Conservation (phyloP, 192 early-diverging fungal genomes). For the Coemansia sp. region DNA sequence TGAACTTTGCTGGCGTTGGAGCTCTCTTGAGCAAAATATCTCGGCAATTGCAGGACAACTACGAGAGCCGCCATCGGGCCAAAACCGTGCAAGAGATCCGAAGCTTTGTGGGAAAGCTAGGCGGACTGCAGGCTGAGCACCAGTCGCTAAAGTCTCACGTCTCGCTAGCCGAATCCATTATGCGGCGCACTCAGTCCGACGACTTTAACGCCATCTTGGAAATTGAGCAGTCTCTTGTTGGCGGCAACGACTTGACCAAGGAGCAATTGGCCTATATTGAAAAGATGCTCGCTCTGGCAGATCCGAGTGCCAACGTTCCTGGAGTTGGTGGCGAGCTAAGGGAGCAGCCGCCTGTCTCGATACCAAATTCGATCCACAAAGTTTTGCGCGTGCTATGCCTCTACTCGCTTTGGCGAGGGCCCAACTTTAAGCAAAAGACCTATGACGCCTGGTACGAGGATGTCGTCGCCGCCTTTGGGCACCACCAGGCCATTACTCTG, state of each 20-base stretch:
- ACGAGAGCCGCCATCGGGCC: slow-evolving; percentile 88
- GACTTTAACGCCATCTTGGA: slow-evolving; percentile 86
- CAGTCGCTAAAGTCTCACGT: slow-evolving; percentile 68
- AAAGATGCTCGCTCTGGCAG: slow-evolving; percentile 85
- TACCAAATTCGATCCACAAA: slow-evolving; percentile 53
- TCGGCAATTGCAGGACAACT: slow-evolving; percentile 80
- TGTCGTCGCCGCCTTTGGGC: slow-evolving; percentile 90
- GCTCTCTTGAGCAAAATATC: slow-evolving; percentile 82
- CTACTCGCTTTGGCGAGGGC: slow-evolving; percentile 80
- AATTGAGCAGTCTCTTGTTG: slow-evolving; percentile 74
- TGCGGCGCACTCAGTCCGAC: slow-evolving; percentile 73
- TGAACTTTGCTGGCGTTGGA: slow-evolving; percentile 92
- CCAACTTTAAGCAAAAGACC: slow-evolving; percentile 75
- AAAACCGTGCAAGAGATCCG: slow-evolving; percentile 92
- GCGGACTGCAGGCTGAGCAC: slow-evolving; percentile 82
- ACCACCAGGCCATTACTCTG: slow-evolving; percentile 85
- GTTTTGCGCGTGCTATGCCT: slow-evolving; percentile 84
- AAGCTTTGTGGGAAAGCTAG: slow-evolving; percentile 88
- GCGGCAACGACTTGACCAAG: slow-evolving; percentile 22
- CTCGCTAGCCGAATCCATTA: slow-evolving; percentile 77
- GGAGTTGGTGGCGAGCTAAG: slow-evolving; percentile 25
- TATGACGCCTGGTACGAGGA: slow-evolving; percentile 85
- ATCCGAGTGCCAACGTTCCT: slow-evolving; percentile 69
- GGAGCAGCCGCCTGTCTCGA: slow-evolving; percentile 18
- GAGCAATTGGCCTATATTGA: slow-evolving; percentile 61